Evolutionary conservation across 2,329 filamentous ascomycete genomes (phyloP).

Genomic region (Ophiosphaerella herpotricha): DNA sequence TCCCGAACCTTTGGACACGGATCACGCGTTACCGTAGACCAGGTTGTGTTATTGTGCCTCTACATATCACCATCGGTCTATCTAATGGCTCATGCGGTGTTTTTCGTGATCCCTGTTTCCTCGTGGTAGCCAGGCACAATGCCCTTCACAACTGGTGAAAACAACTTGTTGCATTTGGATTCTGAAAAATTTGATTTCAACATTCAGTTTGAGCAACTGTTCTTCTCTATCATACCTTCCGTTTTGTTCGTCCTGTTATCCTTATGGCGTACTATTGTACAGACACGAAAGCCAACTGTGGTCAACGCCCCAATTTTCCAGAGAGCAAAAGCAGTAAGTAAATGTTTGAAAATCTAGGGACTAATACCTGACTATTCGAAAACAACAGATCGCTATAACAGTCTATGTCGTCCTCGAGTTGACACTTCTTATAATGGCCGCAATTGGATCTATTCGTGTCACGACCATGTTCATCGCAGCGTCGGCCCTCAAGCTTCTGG

Average conservation of each 20-base stretch:
- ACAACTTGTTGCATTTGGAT: neutral
- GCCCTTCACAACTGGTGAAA: no score
- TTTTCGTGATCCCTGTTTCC: no score
- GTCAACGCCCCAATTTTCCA: slow-evolving; percentile 27
- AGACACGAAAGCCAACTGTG: slow-evolving; percentile 34
- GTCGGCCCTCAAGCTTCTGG: slow-evolving; percentile 29
- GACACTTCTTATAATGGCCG: slow-evolving; percentile 30
- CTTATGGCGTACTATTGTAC: slow-evolving; percentile 34
- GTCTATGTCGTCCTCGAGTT: slow-evolving; percentile 26
- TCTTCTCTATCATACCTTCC: slow-evolving; percentile 39
- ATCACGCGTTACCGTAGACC: no score
- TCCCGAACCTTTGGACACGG: no score
- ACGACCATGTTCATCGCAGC: slow-evolving; percentile 33
- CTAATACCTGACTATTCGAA: slow-evolving; percentile 2
- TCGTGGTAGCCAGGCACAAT: no score
- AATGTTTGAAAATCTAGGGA: slow-evolving; percentile 1
- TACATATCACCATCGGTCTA: no score
- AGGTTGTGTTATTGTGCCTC: no score
- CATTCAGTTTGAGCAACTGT: slow-evolving; percentile 41
- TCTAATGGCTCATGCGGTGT: no score
- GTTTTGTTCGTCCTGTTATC: slow-evolving; percentile 37
- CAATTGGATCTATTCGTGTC: slow-evolving; percentile 10
- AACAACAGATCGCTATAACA: slow-evolving; percentile 19
- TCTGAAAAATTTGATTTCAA: slow-evolving; percentile 31
- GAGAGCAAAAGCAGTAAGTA: slow-evolving; percentile 7